Evolutionary conservation across 352 stramenopile genomes (phyloP), one percentile per base, ranked within the genome.

Genomic region (Nothophytophthora sp.): DNA sequence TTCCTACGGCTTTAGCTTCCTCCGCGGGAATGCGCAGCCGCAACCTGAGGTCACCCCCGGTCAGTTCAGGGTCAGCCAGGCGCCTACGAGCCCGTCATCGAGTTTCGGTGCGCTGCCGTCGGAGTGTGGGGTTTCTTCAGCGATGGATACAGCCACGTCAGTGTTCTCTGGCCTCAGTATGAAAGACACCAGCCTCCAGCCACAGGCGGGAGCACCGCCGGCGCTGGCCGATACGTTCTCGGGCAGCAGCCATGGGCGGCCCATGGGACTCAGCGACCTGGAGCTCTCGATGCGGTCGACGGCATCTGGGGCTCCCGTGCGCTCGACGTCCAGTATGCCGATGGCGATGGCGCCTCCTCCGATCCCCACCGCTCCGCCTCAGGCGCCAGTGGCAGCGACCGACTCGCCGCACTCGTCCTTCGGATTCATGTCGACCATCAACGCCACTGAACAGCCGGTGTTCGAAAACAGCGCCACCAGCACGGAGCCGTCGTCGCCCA

Each of bases 111-210:
- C 71, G 12, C 25, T 73, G 10, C 66, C 54, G 19, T 54, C 58
- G n/a, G 55, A 54, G n/a, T n/a, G n/a, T 50, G 41, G 36, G 1
- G 39, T 50, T 1, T 50, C 40, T 11, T 39, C 52, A 5, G 22
- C 41, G 18, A 48, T 46, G 22, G 52, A 69, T 11, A 45, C 53
- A 20, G 23, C 62, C 4, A 68, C 57, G 7, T 67, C 75, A 1
- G 78, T 89, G 18, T 89, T 89, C 48, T 68, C 73, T 13, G 78
- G 78, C 9, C 60, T 89, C 32, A 83, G 46, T 37, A 19, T 89
- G 3, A 73, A 76, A 20, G 50, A 67, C 10, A 45, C 60, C 9
- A 59, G 20, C 10, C 40, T 38, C 18, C 13, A 27, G 19, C 52
- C 57, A 34, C 25, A 38, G 16, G 30, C 41, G 4, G 16, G 47